Evolutionary conservation across 768 basidiomycete species (phyloP).

Genomic region (Hebeloma cylindrosporum): DNA sequence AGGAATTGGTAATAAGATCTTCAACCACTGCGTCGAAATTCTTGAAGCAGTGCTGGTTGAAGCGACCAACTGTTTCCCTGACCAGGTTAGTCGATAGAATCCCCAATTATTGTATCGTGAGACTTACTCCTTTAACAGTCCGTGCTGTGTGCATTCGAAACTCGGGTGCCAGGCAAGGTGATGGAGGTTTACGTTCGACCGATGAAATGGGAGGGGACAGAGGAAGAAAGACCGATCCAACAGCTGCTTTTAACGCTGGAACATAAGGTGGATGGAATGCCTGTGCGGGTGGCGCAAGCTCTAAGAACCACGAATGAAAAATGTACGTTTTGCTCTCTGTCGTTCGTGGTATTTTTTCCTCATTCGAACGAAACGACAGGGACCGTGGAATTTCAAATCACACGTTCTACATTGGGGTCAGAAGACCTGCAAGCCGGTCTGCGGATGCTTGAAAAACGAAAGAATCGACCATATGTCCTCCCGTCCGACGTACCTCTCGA

Average conservation of each 20-base stretch:
- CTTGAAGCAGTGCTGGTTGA: conserved; percentile 68
- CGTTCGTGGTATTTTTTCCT: too few species aligned
- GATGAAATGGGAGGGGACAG: conserved; percentile 40
- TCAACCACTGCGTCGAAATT: conserved; percentile 68
- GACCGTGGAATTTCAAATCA: conserved; percentile 59
- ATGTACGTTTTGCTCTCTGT: conserved; percentile 10
- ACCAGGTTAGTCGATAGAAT: conserved; percentile 47
- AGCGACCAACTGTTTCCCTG: conserved; percentile 59
- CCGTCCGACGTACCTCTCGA: conserved; percentile 48
- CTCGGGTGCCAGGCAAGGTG: conserved; percentile 37
- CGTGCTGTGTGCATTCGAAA: conserved; percentile 63
- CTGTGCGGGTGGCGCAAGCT: conserved; percentile 19
- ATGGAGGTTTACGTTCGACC: conserved; percentile 74
- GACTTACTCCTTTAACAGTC: conserved; percentile 38
- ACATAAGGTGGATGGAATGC: conserved; percentile 21
- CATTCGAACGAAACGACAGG: too few species aligned
- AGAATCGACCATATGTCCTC: conserved; percentile 45
- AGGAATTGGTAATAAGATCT: conserved; percentile 70
- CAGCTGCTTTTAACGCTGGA: conserved; percentile 54
- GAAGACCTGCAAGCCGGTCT: conserved; percentile 37
- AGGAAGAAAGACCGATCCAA: conserved; percentile 46
- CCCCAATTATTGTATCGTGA: conserved; percentile 1
- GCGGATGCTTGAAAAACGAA: conserved; percentile 35
- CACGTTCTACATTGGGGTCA: too few species aligned
- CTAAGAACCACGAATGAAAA: conserved; percentile 15